Conservation (phyloP, 805 yeast genomes). For the Suhomyces pyralidae region DNA sequence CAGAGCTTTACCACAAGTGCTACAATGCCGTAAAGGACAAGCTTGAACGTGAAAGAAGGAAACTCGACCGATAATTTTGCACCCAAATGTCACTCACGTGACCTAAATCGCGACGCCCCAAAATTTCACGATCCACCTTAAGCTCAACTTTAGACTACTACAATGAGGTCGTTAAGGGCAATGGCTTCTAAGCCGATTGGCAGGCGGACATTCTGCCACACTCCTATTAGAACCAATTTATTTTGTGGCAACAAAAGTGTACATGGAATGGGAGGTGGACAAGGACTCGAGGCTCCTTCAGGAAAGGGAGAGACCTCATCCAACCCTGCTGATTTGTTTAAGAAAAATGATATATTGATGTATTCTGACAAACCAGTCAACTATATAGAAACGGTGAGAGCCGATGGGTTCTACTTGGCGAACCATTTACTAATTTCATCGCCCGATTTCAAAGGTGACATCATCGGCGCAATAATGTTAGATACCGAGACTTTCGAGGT, state of each 20-base stretch:
- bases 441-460: slow-evolving; percentile 34
- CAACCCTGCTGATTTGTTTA: slow-evolving; percentile 43
- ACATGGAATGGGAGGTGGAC: slow-evolving; percentile 1
- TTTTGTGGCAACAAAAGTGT: slow-evolving; percentile 30
- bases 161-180: not conserved
- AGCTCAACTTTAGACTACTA: not conserved
- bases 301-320: slow-evolving; percentile 38
- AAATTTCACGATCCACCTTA: not conserved
- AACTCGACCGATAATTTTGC: not conserved
- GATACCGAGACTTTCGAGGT: slow-evolving; percentile 63
- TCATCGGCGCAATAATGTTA: slow-evolving; percentile 48
- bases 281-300: slow-evolving; percentile 25
- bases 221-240: slow-evolving; percentile 11
- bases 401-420: slow-evolving; percentile 59
- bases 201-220: not conserved
- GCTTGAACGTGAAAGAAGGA: slow-evolving; percentile 15
- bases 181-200: not conserved
- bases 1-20: slow-evolving; percentile 28
- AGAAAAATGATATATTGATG: slow-evolving; percentile 42
- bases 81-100: not conserved
- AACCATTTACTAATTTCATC: slow-evolving; percentile 49
- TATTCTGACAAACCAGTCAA: slow-evolving; percentile 41
- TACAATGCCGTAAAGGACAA: slow-evolving; percentile 23
- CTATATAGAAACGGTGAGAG: slow-evolving; percentile 43
- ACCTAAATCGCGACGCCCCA: not conserved